phyloP scores from a whole-genome alignment of 805 yeast species.

The Candida caryicola region DNA sequence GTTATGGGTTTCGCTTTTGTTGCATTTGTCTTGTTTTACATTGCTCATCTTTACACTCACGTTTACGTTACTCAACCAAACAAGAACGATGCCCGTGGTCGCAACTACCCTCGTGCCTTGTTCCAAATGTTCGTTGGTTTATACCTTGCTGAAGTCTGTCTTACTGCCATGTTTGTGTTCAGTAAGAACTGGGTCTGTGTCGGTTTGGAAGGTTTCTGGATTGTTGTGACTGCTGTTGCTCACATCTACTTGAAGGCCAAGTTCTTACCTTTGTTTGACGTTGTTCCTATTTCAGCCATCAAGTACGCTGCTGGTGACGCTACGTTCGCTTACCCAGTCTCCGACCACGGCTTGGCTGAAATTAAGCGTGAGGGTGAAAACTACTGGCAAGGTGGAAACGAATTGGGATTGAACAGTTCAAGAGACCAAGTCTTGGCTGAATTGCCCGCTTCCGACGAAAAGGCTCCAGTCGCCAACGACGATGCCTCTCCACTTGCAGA shows the following conservation, averaged over 20 bases:
- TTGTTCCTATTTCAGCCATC: constrained; percentile 67
- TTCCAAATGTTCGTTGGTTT: constrained; percentile 71
- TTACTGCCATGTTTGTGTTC: constrained; percentile 71
- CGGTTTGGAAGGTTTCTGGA: constrained; percentile 60
- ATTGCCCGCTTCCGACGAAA: neutral
- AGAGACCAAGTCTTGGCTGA: constrained; percentile 17
- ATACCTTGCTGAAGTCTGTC: constrained; percentile 67
- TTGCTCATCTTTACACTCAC: constrained; percentile 62
- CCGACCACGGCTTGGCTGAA: constrained; percentile 65
- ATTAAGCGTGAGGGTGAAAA: constrained; percentile 50
- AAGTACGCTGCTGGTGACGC: constrained; percentile 45
- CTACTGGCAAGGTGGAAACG: constrained; percentile 45
- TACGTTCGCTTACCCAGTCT: constrained; percentile 51
- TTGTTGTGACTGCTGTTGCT: constrained; percentile 54
- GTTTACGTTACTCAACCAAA: constrained; percentile 60
- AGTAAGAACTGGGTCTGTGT: constrained; percentile 77
- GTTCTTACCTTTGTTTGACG: constrained; percentile 62
- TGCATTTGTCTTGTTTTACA: constrained; percentile 53
- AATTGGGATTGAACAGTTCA: constrained; percentile 30
- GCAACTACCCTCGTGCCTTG: constrained; percentile 68
- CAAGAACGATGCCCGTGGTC: constrained; percentile 63
- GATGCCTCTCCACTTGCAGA: constrained; percentile 7
- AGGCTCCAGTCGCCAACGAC: neutral
- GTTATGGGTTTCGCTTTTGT: constrained; percentile 64
- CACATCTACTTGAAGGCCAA: constrained; percentile 59